phyloP scores from a whole-genome alignment of 176 grass and related monocot genomes.

The Phoenix roebelenii region DNA sequence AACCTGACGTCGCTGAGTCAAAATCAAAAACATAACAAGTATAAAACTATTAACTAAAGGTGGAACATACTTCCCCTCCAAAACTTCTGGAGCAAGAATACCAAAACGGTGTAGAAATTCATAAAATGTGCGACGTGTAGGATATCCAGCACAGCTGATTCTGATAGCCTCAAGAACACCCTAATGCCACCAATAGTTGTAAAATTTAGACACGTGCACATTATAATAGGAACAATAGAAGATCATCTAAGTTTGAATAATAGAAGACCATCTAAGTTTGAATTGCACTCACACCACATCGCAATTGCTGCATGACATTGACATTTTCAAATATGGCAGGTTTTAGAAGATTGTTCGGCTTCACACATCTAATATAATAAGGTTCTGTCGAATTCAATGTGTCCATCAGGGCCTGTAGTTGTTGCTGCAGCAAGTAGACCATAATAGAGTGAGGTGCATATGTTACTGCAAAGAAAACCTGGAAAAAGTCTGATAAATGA shows the following conservation, averaged over 20 bases:
- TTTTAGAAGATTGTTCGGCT: slow-evolving; percentile 97
- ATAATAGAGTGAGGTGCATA: slow-evolving; percentile 15
- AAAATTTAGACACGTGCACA: too few species aligned
- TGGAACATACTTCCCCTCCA: slow-evolving; percentile 80
- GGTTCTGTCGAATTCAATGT: slow-evolving; percentile 97
- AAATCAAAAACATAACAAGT: neutral
- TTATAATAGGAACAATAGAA: too few species aligned
- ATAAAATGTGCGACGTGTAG: slow-evolving; percentile 94
- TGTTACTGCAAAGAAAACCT: neutral
- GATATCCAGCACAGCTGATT: slow-evolving; percentile 98
- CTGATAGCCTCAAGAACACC: slow-evolving; percentile 99
- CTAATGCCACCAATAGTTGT: slow-evolving; percentile 28
- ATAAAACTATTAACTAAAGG: slow-evolving; percentile 7
- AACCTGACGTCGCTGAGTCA: too few species aligned
- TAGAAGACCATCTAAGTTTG: neutral
- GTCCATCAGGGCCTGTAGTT: slow-evolving; percentile 95
- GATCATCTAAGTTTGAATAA: neutral
- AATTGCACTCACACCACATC: slow-evolving; percentile 89
- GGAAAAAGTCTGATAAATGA: too few species aligned
- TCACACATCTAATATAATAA: slow-evolving; percentile 98
- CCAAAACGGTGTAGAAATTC: slow-evolving; percentile 96
- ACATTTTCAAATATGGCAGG: slow-evolving; percentile 91
- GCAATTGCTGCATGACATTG: slow-evolving; percentile 98
- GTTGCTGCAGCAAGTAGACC: slow-evolving; percentile 50
- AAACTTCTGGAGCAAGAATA: slow-evolving; percentile 77